Percentiles rank a stretch among this genome's conserved stretches.
phyloP scores from a whole-genome alignment of 1,284 basidiomycete genomes.

The Trichosporon asahii region DNA sequence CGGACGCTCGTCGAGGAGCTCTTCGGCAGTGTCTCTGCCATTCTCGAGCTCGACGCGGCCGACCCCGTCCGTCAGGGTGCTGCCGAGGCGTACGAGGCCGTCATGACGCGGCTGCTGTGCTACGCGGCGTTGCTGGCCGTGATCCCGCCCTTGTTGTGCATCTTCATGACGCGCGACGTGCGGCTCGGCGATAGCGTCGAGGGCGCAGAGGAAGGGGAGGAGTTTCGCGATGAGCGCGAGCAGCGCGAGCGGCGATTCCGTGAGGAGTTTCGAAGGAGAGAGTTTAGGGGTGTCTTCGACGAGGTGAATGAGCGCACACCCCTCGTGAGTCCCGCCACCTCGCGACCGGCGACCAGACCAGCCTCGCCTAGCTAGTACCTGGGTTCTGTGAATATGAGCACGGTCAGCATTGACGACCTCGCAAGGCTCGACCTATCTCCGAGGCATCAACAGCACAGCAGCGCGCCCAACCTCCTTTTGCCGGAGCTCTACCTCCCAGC shows the following conservation, averaged over 20 bases:
- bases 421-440: background rate
- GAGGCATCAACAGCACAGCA: background rate
- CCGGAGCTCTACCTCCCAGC: background rate
- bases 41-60: conserved; percentile 53
- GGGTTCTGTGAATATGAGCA: background rate
- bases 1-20: conserved; percentile 3
- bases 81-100: conserved; percentile 52
- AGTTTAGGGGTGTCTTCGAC: background rate
- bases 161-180: background rate
- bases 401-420: background rate
- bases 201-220: background rate
- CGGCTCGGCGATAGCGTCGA: background rate
- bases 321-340: background rate
- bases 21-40: background rate
- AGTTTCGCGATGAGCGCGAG: background rate
- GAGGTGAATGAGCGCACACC: background rate
- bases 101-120: conserved; percentile 32
- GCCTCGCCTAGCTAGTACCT: background rate
- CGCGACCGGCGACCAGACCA: background rate
- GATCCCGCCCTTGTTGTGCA: background rate
- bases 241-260: no score
- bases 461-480: background rate
- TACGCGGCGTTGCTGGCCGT: background rate
- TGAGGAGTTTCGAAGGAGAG: background rate
- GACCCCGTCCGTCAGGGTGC: conserved; percentile 61